Percentiles rank a stretch among this genome's conserved stretches.
Conservation (phyloP, 2,329 filamentous ascomycete genomes). For the Trichoderma cornu-damae region DNA sequence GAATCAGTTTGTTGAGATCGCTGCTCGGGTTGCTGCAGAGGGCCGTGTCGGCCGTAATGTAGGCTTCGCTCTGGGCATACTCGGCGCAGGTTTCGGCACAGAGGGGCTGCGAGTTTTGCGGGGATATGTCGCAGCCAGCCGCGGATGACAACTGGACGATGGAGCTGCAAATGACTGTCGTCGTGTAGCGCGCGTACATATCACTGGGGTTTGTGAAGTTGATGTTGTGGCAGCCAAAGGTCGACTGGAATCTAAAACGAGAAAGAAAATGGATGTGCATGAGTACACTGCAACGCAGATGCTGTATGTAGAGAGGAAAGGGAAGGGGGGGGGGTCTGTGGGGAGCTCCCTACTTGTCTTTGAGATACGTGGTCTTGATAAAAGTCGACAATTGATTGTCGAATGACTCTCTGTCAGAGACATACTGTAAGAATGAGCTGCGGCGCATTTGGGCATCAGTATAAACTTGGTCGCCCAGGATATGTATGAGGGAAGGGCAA, state of each 20-base stretch:
- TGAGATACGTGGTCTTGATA: constrained; percentile 68
- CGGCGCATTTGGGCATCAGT: constrained; percentile 21
- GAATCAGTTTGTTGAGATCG: constrained; percentile 69
- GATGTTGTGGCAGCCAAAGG: constrained; percentile 75
- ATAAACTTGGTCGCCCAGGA: neutral
- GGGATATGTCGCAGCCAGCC: constrained; percentile 59
- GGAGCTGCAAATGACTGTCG: constrained; percentile 85
- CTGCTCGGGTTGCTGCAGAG: constrained; percentile 64
- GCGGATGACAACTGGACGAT: constrained; percentile 91
- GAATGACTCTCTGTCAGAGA: constrained; percentile 71
- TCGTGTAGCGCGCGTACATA: constrained; percentile 90
- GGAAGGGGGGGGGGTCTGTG: no score
- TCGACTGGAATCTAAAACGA: constrained; percentile 68
- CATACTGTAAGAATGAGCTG: constrained; percentile 80
- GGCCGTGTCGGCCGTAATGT: constrained; percentile 66
- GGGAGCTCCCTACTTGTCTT: constrained; percentile 60
- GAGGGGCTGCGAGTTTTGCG: constrained; percentile 63
- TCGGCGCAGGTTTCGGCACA: constrained; percentile 88
- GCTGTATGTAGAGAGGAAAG: no score
- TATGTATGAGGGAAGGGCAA: constrained; percentile 41
- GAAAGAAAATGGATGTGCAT: neutral
- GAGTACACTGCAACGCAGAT: neutral
- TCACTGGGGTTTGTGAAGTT: constrained; percentile 72
- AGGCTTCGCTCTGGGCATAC: constrained; percentile 82
- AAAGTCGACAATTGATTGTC: constrained; percentile 70